Evolutionary conservation across 345 rosid species (phyloP).

Genomic region (Dipteronia sinensis): DNA sequence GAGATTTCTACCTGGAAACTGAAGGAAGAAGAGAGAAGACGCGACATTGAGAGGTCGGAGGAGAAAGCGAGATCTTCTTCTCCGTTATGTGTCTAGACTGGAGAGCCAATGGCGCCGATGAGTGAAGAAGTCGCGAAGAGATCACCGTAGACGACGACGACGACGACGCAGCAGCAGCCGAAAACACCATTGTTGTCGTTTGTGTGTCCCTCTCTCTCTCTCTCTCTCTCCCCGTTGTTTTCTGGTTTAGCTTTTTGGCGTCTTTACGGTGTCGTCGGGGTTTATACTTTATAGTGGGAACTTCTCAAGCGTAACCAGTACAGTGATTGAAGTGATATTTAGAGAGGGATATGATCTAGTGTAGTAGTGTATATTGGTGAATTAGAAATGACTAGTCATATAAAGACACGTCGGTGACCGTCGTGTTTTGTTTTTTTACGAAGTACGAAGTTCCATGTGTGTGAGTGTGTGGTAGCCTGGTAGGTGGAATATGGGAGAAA

Average conservation of each 20-base stretch:
- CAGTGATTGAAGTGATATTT: too few species aligned
- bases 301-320: too few species aligned
- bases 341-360: too few species aligned
- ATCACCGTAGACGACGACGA: background rate
- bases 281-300: too few species aligned
- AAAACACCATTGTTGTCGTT: background rate
- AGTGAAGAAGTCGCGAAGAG: background rate
- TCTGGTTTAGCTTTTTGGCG: background rate
- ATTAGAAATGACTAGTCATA: too few species aligned
- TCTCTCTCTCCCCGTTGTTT: background rate
- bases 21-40: background rate
- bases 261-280: background rate
- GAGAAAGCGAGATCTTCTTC: background rate
- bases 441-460: too few species aligned
- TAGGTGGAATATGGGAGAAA: too few species aligned
- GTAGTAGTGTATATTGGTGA: too few species aligned
- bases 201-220: background rate
- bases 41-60: background rate
- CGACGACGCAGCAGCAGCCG: background rate
- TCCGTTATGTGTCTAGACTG: too few species aligned
- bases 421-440: too few species aligned
- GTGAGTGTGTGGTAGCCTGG: too few species aligned
- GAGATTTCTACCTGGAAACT: background rate
- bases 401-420: too few species aligned
- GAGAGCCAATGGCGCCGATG: background rate